Conservation (phyloP, 2,329 filamentous ascomycete species). For the Elsinoe necatrix region DNA sequence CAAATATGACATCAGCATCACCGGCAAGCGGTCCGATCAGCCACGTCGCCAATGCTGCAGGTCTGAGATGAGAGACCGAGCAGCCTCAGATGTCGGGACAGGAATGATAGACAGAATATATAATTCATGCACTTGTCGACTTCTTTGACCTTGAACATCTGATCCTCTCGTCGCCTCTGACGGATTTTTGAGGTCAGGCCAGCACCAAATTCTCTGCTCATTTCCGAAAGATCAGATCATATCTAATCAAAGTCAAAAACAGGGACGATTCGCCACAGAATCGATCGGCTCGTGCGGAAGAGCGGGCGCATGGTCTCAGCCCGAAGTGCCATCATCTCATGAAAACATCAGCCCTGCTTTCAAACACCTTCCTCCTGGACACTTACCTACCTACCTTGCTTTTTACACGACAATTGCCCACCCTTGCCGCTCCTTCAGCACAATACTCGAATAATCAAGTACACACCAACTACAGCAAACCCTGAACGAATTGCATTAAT, state of each 20-base stretch:
- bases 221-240: slow-evolving; percentile 9
- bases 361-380: slow-evolving; percentile 5
- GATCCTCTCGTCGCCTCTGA: no score
- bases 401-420: neutral
- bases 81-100: no score
- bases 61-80: no score
- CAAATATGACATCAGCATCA: slow-evolving; percentile 11
- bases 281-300: slow-evolving; percentile 6
- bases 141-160: no score
- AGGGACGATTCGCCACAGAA: slow-evolving; percentile 4
- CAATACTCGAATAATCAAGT: neutral
- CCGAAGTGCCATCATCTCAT: slow-evolving; percentile 1
- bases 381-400: neutral
- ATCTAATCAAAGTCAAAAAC: slow-evolving; percentile 8
- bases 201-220: neutral
- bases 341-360: slow-evolving; percentile 7
- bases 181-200: neutral
- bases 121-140: no score
- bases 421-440: slow-evolving; percentile 13
- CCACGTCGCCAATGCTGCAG: neutral
- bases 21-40: neutral
- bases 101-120: no score
- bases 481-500: slow-evolving; percentile 5
- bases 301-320: neutral
- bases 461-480: neutral